These are phyloP conservation scores for Proliferodiscus dingleyae DNA, from an alignment of 2,329 filamentous ascomycete species.

Conservation along the genomic window DNA sequence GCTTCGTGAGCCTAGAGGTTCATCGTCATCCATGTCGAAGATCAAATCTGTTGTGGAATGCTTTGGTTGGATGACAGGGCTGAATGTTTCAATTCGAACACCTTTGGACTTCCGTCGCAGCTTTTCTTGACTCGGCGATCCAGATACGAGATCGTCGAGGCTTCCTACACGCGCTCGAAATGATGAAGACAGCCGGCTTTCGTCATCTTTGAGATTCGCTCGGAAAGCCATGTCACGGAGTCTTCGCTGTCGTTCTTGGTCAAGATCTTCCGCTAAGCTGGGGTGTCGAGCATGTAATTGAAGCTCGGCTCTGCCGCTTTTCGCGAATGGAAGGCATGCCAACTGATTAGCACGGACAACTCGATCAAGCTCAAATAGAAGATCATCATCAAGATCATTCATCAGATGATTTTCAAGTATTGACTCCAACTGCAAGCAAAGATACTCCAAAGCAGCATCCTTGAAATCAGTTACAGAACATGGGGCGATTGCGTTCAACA, in stretches of 20 bases:
- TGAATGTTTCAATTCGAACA: slow-evolving; percentile 52
- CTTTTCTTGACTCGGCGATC: slow-evolving; percentile 34
- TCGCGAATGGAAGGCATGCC: slow-evolving; percentile 68
- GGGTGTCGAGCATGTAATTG: slow-evolving; percentile 52
- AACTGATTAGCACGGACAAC: slow-evolving; percentile 80
- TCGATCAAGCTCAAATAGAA: slow-evolving; percentile 75
- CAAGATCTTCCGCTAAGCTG: slow-evolving; percentile 50
- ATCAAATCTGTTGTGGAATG: slow-evolving; percentile 72
- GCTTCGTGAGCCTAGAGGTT: slow-evolving; percentile 13
- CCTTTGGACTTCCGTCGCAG: slow-evolving; percentile 43
- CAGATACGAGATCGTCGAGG: slow-evolving; percentile 54
- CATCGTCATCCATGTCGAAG: slow-evolving; percentile 82
- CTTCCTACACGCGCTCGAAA: slow-evolving; percentile 57
- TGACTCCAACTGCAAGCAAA: slow-evolving; percentile 84
- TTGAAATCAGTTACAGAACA: slow-evolving; percentile 84
- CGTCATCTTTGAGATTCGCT: slow-evolving; percentile 57
- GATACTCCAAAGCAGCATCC: slow-evolving; percentile 80
- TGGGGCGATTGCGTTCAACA: slow-evolving; percentile 81
- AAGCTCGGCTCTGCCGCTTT: slow-evolving; percentile 67
- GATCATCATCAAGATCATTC: slow-evolving; percentile 76
- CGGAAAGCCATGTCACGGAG: slow-evolving; percentile 74
- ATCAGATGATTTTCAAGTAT: slow-evolving; percentile 88
- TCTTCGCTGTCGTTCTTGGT: slow-evolving; percentile 63
- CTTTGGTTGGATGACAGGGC: slow-evolving; percentile 64
- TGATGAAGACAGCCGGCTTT: slow-evolving; percentile 56